Conservation (phyloP, 139 green algal species). For the Chlamydomonas applanata region DNA sequence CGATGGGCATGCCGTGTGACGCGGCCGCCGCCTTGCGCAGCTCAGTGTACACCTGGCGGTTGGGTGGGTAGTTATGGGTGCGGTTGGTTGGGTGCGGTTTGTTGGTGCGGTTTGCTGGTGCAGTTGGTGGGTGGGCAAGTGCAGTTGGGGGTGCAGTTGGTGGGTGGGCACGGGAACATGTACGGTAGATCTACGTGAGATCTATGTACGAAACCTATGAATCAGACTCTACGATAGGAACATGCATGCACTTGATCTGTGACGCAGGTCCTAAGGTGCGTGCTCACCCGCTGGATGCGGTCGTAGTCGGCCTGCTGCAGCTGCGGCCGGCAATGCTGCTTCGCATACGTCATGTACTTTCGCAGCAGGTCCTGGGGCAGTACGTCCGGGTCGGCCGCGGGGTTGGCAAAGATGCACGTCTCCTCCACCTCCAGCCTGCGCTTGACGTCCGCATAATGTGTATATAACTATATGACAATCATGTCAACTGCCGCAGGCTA, state of each 20-base stretch:
- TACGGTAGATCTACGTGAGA: too few relatives aligned
- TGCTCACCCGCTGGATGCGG: conserved; percentile 36
- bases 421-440: too few relatives aligned
- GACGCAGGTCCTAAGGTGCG: too few relatives aligned
- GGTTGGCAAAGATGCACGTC: conserved; percentile 3
- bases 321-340: conserved; percentile 72
- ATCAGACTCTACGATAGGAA: too few relatives aligned
- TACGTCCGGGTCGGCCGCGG: conserved; percentile 56
- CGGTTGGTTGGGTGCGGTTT: not conserved
- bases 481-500: too few relatives aligned
- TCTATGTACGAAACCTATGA: too few relatives aligned
- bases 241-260: too few relatives aligned
- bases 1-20: conserved; percentile 94
- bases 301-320: conserved; percentile 53
- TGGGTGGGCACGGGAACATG: too few relatives aligned
- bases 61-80: not conserved
- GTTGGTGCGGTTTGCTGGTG: not conserved
- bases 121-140: not conserved
- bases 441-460: too few relatives aligned
- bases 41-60: conserved; percentile 44
- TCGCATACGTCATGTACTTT: conserved; percentile 98
- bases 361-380: conserved; percentile 87
- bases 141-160: not conserved
- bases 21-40: conserved; percentile 43
- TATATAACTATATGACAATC: too few relatives aligned